These are phyloP conservation scores for Codiaeum variegatum DNA, from an alignment of 441 rosid genomes.

Conservation along the genomic window DNA sequence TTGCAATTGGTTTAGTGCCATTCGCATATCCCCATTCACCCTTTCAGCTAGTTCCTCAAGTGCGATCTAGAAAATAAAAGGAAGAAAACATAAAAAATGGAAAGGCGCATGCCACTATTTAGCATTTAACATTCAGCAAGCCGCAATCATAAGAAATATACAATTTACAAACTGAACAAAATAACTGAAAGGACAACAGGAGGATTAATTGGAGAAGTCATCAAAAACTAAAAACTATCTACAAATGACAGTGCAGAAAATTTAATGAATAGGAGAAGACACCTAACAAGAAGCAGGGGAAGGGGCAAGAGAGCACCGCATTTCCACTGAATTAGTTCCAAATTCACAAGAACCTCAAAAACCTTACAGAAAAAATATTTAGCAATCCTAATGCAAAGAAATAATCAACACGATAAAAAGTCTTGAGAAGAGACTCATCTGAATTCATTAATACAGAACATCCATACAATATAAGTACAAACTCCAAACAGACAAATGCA, in stretches of 20 bases:
- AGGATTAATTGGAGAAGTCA: background rate
- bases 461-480: conserved; percentile 10
- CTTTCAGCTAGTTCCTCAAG: conserved; percentile 94
- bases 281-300: no score
- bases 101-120: background rate
- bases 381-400: background rate
- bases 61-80: conserved; percentile 49
- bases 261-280: background rate
- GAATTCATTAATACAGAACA: background rate
- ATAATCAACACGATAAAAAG: background rate
- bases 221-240: no score
- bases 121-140: conserved; percentile 13
- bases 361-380: background rate
- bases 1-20: conserved; percentile 90
- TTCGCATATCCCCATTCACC: conserved; percentile 92
- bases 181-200: background rate
- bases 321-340: background rate
- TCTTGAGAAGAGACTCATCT: background rate
- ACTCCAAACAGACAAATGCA: conserved; percentile 5
- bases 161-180: conserved; percentile 1
- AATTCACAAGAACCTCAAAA: background rate
- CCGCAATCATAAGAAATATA: conserved; percentile 7
- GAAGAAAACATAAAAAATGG: background rate
- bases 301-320: background rate
- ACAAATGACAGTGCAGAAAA: background rate